Evolutionary conservation across 2,329 filamentous ascomycete genomes (phyloP).

Genomic region (Boeremia exigua): DNA sequence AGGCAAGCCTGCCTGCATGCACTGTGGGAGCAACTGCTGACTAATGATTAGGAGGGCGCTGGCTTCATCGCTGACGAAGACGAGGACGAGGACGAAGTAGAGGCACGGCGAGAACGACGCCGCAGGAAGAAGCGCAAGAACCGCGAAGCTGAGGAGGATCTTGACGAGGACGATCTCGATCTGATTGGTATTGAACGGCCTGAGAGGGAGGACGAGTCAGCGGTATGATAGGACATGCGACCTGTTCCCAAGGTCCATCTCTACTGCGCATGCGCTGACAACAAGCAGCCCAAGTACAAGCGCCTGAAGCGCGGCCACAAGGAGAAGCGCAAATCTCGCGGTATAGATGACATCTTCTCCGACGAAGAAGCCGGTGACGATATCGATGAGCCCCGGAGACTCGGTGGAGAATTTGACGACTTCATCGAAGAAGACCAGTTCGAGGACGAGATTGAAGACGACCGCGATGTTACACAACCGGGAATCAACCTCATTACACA

Average conservation of each 20-base stretch:
- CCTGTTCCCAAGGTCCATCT: neutral
- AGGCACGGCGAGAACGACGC: slow-evolving; percentile 61
- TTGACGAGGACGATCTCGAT: slow-evolving; percentile 96
- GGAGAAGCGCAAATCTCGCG: slow-evolving; percentile 69
- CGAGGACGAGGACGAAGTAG: slow-evolving; percentile 76
- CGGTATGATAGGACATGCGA: slow-evolving; percentile 60
- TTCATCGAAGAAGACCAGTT: slow-evolving; percentile 96
- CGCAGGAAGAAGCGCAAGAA: slow-evolving; percentile 79
- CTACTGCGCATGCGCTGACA: slow-evolving; percentile 11
- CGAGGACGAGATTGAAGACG: slow-evolving; percentile 82
- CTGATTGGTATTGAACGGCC: slow-evolving; percentile 81
- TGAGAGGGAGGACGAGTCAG: slow-evolving; percentile 69
- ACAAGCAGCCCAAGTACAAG: slow-evolving; percentile 87
- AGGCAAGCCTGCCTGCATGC: slow-evolving; percentile 34
- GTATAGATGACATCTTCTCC: slow-evolving; percentile 91
- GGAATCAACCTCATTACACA: slow-evolving; percentile 72
- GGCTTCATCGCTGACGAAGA: slow-evolving; percentile 97
- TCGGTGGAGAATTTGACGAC: slow-evolving; percentile 59
- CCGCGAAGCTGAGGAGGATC: slow-evolving; percentile 77
- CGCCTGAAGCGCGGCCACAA: slow-evolving; percentile 91
- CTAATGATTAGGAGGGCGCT: slow-evolving; percentile 72
- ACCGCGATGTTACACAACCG: slow-evolving; percentile 81
- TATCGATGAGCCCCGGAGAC: slow-evolving; percentile 50
- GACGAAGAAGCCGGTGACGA: slow-evolving; percentile 82
- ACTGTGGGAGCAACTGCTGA: slow-evolving; percentile 19